Evolutionary conservation across 805 yeast genomes (phyloP).

Genomic region (Zygotorulaspora florentina): DNA sequence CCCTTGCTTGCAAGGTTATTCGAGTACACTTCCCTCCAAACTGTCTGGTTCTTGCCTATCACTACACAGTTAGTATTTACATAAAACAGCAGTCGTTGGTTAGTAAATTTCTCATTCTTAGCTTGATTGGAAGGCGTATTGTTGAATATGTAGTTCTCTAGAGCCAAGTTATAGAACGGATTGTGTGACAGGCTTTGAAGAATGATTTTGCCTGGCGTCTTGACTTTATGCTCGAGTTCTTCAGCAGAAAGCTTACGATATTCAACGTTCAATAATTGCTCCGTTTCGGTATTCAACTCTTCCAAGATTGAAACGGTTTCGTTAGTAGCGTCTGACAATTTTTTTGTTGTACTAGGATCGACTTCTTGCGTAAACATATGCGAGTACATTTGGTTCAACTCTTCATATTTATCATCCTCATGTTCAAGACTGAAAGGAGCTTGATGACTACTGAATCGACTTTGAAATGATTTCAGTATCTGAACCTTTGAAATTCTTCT

Average conservation of each 20-base stretch:
- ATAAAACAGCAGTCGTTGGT: constrained; percentile 64
- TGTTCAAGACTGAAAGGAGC: constrained; percentile 22
- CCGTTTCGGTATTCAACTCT: constrained; percentile 35
- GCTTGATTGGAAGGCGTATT: constrained; percentile 46
- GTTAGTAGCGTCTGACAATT: neutral
- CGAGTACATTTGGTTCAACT: constrained; percentile 35
- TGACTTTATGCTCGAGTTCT: constrained; percentile 25
- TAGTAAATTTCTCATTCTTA: constrained; percentile 20
- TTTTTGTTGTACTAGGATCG: neutral
- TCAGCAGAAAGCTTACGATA: constrained; percentile 10
- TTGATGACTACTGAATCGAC: constrained; percentile 5
- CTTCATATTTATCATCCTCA: constrained; percentile 28
- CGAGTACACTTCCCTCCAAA: constrained; percentile 81
- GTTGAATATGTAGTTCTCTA: constrained; percentile 74
- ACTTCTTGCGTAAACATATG: constrained; percentile 32
- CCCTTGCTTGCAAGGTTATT: constrained; percentile 45
- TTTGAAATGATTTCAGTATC: neutral
- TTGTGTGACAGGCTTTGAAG: constrained; percentile 48
- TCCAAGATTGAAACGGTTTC: constrained; percentile 27
- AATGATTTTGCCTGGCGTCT: constrained; percentile 51
- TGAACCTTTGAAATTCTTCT: too few relatives aligned
- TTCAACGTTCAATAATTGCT: constrained; percentile 27
- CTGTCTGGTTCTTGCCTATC: constrained; percentile 92
- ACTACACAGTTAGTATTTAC: constrained; percentile 83
- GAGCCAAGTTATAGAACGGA: constrained; percentile 73